These are phyloP conservation scores for Ganoderma sinense DNA, from an alignment of 1,284 basidiomycete genomes.

Conservation along the genomic window DNA sequence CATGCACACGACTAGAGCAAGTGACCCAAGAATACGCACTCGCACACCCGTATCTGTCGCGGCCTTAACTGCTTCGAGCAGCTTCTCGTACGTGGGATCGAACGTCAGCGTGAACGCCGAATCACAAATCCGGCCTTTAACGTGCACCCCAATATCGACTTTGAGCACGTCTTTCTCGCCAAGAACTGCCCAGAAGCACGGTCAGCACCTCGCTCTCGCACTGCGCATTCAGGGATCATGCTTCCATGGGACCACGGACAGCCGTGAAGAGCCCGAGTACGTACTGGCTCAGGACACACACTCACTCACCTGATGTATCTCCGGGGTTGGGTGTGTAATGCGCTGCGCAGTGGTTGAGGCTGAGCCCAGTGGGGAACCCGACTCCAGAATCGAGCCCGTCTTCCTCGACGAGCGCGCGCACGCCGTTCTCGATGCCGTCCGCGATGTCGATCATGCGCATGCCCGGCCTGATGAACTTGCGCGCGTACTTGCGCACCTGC, in stretches of 20 bases:
- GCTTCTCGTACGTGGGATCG: constrained; percentile 89
- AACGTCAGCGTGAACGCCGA: constrained; percentile 95
- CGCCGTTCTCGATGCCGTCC: constrained; percentile 92
- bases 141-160: constrained; percentile 98
- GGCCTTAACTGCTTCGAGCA: constrained; percentile 92
- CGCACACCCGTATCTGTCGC: constrained; percentile 93
- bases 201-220: constrained; percentile 8
- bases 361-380: constrained; percentile 97
- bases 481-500: constrained; percentile 87
- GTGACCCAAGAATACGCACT: constrained; percentile 48
- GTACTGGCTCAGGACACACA: constrained; percentile 37
- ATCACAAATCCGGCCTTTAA: constrained; percentile 93
- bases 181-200: constrained; percentile 61
- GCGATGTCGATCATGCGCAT: constrained; percentile 97
- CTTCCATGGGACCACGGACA: constrained; percentile 5
- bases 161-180: constrained; percentile 91
- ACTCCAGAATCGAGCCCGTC: constrained; percentile 87
- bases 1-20: neutral
- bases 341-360: constrained; percentile 94
- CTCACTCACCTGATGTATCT: constrained; percentile 79
- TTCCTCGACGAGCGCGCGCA: constrained; percentile 91
- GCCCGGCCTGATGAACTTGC: constrained; percentile 88
- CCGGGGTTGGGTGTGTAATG: constrained; percentile 98
- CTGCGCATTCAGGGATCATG: neutral
- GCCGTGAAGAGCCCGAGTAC: neutral